phyloP scores from a whole-genome alignment of 163 green algal species.

The Trebouxiophyceae sp. region DNA sequence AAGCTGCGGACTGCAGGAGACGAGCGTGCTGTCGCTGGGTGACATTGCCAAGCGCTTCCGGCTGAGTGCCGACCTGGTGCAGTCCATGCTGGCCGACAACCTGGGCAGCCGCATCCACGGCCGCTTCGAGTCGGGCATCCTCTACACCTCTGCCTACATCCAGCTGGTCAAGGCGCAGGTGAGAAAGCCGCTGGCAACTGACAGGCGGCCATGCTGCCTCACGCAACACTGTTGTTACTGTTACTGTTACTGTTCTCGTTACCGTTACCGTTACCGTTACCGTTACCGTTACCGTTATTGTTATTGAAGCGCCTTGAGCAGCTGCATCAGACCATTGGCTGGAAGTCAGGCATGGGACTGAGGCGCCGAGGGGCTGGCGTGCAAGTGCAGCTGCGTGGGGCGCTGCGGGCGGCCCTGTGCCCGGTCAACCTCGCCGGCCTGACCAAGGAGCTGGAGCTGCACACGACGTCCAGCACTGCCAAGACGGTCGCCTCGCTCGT shows the following conservation, averaged over 20 bases:
- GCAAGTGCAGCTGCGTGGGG: conserved; percentile 67
- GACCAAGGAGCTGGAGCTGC: conserved; percentile 31
- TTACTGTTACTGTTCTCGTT: too few relatives aligned
- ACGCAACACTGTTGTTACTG: too few relatives aligned
- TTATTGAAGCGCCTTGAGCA: too few relatives aligned
- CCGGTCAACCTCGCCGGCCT: conserved; percentile 46
- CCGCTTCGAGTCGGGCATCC: conserved; percentile 56
- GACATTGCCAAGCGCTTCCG: conserved; percentile 62
- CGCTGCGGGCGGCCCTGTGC: conserved; percentile 47
- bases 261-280: too few relatives aligned
- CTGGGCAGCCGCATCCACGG: conserved; percentile 67
- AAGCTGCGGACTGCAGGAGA: conserved; percentile 46
- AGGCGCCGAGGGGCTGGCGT: too few relatives aligned
- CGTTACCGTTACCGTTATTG: too few relatives aligned
- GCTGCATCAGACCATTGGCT: too few relatives aligned
- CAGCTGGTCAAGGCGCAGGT: conserved; percentile 54
- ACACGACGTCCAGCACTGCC: conserved; percentile 2
- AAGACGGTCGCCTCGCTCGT: conserved; percentile 28
- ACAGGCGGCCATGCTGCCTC: too few relatives aligned
- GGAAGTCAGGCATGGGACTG: too few relatives aligned
- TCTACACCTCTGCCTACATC: conserved; percentile 80
- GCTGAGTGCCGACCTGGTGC: conserved; percentile 48
- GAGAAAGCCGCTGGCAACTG: too few relatives aligned
- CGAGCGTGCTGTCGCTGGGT: conserved; percentile 54
- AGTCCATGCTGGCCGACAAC: conserved; percentile 20